A percentile compares a stretch with the other conserved stretches of the same genome.
Evolutionary conservation across 805 yeast species (phyloP).

Genomic region (Yarrowia keelungensis): DNA sequence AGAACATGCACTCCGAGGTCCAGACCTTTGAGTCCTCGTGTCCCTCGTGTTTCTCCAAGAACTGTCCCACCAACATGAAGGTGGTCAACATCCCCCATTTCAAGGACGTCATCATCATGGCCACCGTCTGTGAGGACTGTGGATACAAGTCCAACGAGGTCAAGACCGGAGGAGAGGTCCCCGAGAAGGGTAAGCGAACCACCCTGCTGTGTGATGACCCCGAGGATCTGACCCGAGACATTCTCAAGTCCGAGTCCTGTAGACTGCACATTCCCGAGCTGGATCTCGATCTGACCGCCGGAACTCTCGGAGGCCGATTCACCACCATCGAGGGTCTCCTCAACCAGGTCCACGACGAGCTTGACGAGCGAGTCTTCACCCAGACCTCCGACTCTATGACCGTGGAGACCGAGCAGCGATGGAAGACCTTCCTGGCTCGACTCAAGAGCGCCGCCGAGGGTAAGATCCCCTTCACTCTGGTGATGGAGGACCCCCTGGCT

Average conservation of each 20-base stretch:
- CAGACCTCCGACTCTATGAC: conserved; percentile 94
- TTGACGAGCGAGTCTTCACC: conserved; percentile 81
- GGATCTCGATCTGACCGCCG: conserved; percentile 87
- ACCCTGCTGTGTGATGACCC: conserved; percentile 80
- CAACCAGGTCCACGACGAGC: conserved; percentile 87
- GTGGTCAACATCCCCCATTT: conserved; percentile 96
- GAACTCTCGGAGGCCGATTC: conserved; percentile 97
- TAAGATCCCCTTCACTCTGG: conserved; percentile 77
- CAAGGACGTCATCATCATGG: conserved; percentile 96
- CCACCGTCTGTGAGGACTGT: conserved; percentile 88
- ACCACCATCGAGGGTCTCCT: conserved; percentile 95
- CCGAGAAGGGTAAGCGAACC: conserved; percentile 79
- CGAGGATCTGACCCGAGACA: conserved; percentile 93
- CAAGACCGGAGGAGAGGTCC: conserved; percentile 97
- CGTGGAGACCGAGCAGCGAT: conserved; percentile 71
- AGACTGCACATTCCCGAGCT: conserved; percentile 85
- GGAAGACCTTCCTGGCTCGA: conserved; percentile 79
- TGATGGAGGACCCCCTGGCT: conserved; percentile 94
- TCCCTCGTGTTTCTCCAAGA: conserved; percentile 75
- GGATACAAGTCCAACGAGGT: conserved; percentile 98
- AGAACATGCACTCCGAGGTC: conserved; percentile 86
- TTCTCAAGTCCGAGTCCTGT: conserved; percentile 93
- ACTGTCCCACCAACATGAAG: conserved; percentile 95
- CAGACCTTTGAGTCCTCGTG: conserved; percentile 93
- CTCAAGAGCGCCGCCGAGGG: conserved; percentile 84